Evolutionary conservation across 306 rosid genomes (phyloP).

Genomic region (Citrullus mucosospermus): DNA sequence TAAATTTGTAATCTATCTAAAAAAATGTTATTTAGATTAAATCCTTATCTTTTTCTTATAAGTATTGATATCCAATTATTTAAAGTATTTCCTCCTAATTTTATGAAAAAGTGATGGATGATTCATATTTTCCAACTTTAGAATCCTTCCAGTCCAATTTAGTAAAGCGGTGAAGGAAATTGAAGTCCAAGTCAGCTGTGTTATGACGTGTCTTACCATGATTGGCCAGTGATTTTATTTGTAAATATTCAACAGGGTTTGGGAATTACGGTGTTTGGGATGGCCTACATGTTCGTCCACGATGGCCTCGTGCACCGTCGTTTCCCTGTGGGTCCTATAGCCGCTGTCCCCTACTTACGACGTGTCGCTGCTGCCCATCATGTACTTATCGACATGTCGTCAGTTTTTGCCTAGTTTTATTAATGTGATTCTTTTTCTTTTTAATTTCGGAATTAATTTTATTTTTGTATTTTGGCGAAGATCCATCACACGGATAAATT

Average conservation of each 20-base stretch:
- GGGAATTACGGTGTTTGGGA: conserved; percentile 78
- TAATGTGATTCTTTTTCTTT: not conserved
- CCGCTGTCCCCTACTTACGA: conserved; percentile 66
- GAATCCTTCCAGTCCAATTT: not conserved
- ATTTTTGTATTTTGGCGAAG: conserved; percentile 10
- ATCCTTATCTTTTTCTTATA: not conserved
- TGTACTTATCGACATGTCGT: conserved; percentile 17
- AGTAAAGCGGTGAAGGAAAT: not conserved
- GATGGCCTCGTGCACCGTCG: conserved; percentile 86
- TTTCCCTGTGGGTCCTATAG: conserved; percentile 87
- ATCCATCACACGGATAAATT: conserved; percentile 71
- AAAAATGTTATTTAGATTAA: not conserved
- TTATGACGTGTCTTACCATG: not conserved
- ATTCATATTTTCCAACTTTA: not conserved
- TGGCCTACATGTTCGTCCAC: conserved; percentile 96
- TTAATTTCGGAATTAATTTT: not conserved
- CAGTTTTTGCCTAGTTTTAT: not conserved
- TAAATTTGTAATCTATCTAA: not conserved
- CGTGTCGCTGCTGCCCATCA: conserved; percentile 85
- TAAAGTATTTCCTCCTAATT: not conserved
- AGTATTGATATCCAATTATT: not conserved
- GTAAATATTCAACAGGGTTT: conserved; percentile 36
- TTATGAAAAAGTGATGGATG: not conserved
- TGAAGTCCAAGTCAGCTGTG: not conserved
- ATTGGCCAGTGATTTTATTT: not conserved